Base-by-base conservation (phyloP, 2,329 filamentous ascomycete genomes). In the Neopestalotiopsis rosae region DNA sequence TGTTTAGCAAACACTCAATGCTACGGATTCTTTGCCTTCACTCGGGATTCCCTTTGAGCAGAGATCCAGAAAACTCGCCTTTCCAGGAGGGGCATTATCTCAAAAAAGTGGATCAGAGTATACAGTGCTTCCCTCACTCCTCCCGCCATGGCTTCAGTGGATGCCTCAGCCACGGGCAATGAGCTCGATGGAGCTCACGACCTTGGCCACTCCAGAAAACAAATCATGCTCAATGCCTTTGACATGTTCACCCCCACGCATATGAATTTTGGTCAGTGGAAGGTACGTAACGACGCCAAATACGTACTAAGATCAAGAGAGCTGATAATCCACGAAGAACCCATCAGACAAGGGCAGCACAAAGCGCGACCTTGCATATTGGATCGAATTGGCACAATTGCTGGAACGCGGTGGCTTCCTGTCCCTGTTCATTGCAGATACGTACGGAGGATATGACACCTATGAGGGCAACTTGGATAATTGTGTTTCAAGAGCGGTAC, bases 211-310 rank as follows among this genome's bases (percentile, higher is more conserved):
- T 13, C n/a, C 20, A 86, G 84, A 74, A 88, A 87, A 72, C 82
- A 86, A 38, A 89, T 91, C 12, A 74, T 91, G 5, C 80, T 91
- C 63, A 91, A 91, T 79, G 89, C 89, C 2, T 91, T 91, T 71
- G 89, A 91, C 70, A 91, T 91, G 88, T 88, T 84, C 3, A 90
- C 89, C 0, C 84, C 90, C 3, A 89, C 89, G 2, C 89, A 92
- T 74, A 75, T 91, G 56, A 89, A 87, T 0, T 88, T 89, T 1
- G 90, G 90, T 0, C 89, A 91, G 79, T 92, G 90, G 90, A 91
- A 90, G 81, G 87, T 87, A 67, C 24, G 24, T 28, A 28, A 28
- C 3, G 3, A 28, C 24, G 24, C 3, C 24, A 28, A 28, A 3
- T 28, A 28, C 24, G 10, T 38, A 38, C 34, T 7, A 65, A 24